These are phyloP conservation scores for Vanderwaltozyma tropicalis DNA, from an alignment of 805 yeast genomes.

Conservation along the genomic window DNA sequence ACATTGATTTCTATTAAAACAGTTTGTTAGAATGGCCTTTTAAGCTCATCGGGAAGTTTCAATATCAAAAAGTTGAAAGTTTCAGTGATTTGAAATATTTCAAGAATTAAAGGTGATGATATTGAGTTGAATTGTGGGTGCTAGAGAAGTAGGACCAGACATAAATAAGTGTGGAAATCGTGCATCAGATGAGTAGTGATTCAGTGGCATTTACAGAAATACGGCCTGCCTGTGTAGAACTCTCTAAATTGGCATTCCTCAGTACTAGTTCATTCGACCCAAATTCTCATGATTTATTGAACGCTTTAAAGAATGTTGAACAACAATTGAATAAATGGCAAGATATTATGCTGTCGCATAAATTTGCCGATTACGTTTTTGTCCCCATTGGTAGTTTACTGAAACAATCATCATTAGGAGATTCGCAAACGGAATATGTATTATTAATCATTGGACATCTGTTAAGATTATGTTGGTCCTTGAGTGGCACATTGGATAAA, in stretches of 20 bases:
- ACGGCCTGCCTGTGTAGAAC: constrained; percentile 34
- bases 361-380: constrained; percentile 51
- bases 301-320: constrained; percentile 30
- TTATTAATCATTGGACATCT: constrained; percentile 37
- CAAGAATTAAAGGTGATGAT: too few relatives aligned
- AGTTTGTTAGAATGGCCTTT: too few relatives aligned
- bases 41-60: too few relatives aligned
- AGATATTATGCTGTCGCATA: constrained; percentile 24
- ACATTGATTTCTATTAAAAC: too few relatives aligned
- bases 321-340: constrained; percentile 8
- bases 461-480: constrained; percentile 40
- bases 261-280: constrained; percentile 29
- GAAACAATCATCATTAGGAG: constrained; percentile 38
- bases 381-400: constrained; percentile 49
- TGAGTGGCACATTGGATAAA: constrained; percentile 28
- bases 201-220: constrained; percentile 22
- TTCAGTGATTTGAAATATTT: too few relatives aligned
- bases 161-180: not conserved
- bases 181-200: not conserved
- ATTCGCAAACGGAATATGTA: constrained; percentile 36
- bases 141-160: too few relatives aligned
- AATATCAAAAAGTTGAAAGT: too few relatives aligned
- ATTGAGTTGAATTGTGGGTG: too few relatives aligned
- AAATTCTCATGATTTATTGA: constrained; percentile 23
- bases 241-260: constrained; percentile 36